Percentiles rank a stretch among this genome's conserved stretches.
These are phyloP conservation scores for Cutaneotrichosporon cutaneum DNA, from an alignment of 1,284 basidiomycete genomes.

Conservation along the genomic window DNA sequence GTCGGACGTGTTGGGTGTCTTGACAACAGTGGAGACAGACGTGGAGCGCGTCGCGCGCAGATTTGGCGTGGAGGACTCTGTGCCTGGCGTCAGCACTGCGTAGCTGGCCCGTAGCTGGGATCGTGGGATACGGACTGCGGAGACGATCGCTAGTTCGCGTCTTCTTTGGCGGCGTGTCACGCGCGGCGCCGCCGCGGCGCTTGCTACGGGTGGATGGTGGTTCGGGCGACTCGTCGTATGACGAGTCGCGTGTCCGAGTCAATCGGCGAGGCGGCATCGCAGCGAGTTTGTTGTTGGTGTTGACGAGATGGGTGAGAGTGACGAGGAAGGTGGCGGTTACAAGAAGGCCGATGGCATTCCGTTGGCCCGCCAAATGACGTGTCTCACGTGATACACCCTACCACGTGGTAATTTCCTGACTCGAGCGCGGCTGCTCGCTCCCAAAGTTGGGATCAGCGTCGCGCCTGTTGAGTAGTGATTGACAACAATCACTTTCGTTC, in stretches of 20 bases:
- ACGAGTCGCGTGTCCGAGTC: neutral
- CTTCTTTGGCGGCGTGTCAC: neutral
- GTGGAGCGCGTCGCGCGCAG: neutral
- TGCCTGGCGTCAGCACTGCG: neutral
- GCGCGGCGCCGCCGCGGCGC: neutral
- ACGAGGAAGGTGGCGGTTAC: neutral
- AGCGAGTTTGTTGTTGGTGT: neutral
- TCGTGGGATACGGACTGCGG: conserved; percentile 1
- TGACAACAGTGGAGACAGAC: neutral
- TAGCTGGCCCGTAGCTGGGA: neutral
- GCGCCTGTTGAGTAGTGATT: neutral
- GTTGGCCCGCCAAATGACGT: neutral
- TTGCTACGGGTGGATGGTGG: neutral
- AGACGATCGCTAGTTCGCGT: conserved; percentile 3
- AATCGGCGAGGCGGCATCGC: neutral
- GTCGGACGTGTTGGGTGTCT: neutral
- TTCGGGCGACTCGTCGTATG: neutral
- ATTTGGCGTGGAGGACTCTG: neutral
- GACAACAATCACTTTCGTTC: conserved; percentile 3
- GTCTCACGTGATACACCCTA: neutral
- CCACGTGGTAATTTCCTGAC: neutral
- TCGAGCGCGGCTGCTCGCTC: neutral
- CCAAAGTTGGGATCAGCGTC: neutral
- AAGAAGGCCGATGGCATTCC: neutral
- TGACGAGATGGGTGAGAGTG: neutral